Evolutionary conservation across 371 early-diverging fungal genomes (phyloP).

Genomic region (Mortierella sp.): DNA sequence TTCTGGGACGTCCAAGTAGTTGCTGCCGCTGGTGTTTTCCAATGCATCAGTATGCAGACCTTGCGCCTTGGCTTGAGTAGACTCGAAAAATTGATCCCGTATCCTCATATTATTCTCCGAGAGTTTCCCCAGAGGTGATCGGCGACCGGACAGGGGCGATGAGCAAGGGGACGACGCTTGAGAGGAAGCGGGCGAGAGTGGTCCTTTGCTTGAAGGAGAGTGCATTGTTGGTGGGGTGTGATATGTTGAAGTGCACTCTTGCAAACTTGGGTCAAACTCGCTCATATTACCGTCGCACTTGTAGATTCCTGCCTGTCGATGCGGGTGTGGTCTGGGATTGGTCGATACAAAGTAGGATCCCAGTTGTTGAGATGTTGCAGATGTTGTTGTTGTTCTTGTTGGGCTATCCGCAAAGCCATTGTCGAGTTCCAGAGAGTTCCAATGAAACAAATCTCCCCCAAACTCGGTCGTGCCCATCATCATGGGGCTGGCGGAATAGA

Average conservation of each 20-base stretch:
- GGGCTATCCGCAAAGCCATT: background rate
- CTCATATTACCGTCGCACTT: background rate
- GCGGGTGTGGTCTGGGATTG: background rate
- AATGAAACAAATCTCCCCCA: conserved; percentile 37
- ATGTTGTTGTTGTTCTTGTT: conserved; percentile 11
- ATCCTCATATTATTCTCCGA: background rate
- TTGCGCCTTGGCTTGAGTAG: background rate
- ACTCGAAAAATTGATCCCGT: background rate
- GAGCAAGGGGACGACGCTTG: background rate
- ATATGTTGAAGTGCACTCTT: background rate
- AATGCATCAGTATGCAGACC: background rate
- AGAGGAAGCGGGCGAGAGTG: conserved; percentile 30
- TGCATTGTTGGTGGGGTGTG: conserved; percentile 1
- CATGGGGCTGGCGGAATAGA: background rate
- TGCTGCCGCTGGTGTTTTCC: background rate
- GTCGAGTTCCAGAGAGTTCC: background rate
- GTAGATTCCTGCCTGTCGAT: background rate
- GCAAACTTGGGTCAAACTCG: background rate
- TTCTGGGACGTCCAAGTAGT: background rate
- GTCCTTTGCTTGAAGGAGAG: conserved; percentile 23
- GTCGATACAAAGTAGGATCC: no score
- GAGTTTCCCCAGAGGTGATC: background rate
- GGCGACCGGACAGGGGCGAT: background rate
- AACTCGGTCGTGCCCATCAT: conserved; percentile 22
- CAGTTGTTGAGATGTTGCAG: background rate